Base-by-base conservation (phyloP, 768 basidiomycete genomes). In the Mycena belliarum region DNA sequence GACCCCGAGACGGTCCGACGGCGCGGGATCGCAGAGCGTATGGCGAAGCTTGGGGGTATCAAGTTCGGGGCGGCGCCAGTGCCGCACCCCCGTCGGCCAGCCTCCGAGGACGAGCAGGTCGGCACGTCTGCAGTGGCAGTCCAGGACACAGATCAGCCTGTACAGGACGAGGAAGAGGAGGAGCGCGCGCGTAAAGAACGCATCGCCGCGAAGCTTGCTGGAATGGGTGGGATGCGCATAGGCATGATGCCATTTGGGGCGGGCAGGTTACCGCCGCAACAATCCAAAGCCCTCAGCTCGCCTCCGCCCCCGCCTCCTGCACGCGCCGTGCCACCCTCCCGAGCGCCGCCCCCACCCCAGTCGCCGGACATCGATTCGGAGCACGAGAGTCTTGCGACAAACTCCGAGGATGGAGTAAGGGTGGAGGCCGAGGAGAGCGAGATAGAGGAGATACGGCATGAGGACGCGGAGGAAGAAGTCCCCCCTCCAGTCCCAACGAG, bases 31-130 rank as follows among this genome's bases (percentile, higher is more conserved):
- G 93, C 94, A 1, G 93, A 96, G 56, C 82, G 95, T n/a, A 95
- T 97, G 94, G 94, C 94, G 1, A 92, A 86, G 66, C 77, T 97
- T 0, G 93, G 95, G 16, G 92, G 91, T 4, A 87, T 96, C 68
- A 84, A 82, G 60, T 89, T 95, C 62, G 92, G 92, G 1, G 85
- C 81, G 42, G 88, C 88, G 16, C 83, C 85, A 9, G 23, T 58
- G 11, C 76, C 79, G 18, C 67, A 70, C 40, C 76, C 76, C 2
- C 70, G 76, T 18, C 72, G 74, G 6, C 75, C 75, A 42, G 38
- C 66, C 23, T 24, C 62, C 3, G 68, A 63, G 21, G 67, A 59
- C 48, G 48, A 37, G 14, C 58, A 43, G 35, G 38, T 10, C 16
- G 57, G 44, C 28, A 46, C 45, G 33, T 41, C 47, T 4, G 67